Evolutionary conservation across 2,329 filamentous ascomycete species (phyloP).

Genomic region (Fusarium palustre): DNA sequence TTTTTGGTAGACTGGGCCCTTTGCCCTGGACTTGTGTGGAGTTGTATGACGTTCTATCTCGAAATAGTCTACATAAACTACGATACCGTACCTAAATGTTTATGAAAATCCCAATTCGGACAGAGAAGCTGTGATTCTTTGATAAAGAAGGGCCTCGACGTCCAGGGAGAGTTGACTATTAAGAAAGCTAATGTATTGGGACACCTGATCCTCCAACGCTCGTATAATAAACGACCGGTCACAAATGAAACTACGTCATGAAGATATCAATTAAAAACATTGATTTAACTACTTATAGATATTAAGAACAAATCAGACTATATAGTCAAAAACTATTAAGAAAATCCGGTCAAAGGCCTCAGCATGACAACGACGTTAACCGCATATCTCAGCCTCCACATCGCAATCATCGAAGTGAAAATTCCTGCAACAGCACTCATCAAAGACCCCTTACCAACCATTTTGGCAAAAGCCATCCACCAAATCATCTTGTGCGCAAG

Average conservation of each 20-base stretch:
- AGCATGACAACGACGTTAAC: conserved; percentile 2
- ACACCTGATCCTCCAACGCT: neutral
- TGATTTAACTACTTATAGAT: neutral
- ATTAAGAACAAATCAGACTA: neutral
- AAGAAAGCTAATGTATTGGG: neutral
- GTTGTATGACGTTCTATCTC: neutral
- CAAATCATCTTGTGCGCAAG: conserved; percentile 32
- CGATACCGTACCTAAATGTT: too few species aligned
- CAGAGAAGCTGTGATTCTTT: neutral
- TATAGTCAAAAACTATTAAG: neutral
- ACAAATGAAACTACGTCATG: neutral
- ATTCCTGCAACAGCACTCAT: conserved; percentile 13
- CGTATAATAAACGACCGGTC: neutral
- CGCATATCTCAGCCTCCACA: conserved; percentile 19
- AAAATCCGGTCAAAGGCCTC: neutral
- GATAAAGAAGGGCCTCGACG: neutral
- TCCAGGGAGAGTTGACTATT: neutral
- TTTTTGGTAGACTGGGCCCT: too few species aligned
- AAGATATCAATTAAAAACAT: neutral
- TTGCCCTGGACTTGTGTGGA: neutral
- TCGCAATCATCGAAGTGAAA: conserved; percentile 25
- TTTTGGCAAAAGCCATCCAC: conserved; percentile 37
- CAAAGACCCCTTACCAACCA: conserved; percentile 22
- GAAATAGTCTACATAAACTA: neutral
- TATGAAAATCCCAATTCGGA: neutral